These are phyloP conservation scores for Cordyceps fumosorosea DNA, from an alignment of 2,329 filamentous ascomycete genomes.

Conservation along the genomic window DNA sequence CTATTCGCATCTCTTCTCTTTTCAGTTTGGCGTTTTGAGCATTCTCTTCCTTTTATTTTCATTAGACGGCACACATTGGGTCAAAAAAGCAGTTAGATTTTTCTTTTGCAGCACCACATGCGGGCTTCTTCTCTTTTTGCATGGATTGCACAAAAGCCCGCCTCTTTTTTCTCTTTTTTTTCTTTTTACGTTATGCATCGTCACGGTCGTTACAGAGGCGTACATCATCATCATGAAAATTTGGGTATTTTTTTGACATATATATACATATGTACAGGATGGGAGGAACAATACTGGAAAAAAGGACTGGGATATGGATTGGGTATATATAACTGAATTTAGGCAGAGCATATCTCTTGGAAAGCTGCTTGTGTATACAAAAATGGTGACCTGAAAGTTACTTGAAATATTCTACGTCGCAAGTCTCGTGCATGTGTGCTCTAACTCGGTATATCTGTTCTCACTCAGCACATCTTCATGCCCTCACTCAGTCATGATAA, in stretches of 20 bases:
- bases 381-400: conserved; percentile 1
- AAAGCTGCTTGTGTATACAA: neutral
- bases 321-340: neutral
- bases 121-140: neutral
- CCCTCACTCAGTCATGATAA: neutral
- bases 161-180: neutral
- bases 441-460: too few species aligned
- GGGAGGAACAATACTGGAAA: neutral
- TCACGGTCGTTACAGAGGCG: conserved; percentile 13
- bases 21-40: neutral
- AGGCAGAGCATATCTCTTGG: neutral
- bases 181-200: neutral
- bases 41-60: neutral
- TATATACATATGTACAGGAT: neutral
- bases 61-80: neutral
- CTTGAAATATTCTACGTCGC: neutral
- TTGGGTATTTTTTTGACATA: neutral
- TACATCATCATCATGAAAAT: neutral
- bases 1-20: neutral
- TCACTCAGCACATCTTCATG: too few species aligned
- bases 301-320: neutral
- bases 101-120: conserved; percentile 1
- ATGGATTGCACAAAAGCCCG: neutral
- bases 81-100: conserved; percentile 12
- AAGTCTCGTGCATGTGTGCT: neutral